A percentile compares a stretch with the other conserved stretches of the same genome.
These are phyloP conservation scores for Eucalyptus melliodora DNA, from an alignment of 345 rosid genomes.

Conservation along the genomic window DNA sequence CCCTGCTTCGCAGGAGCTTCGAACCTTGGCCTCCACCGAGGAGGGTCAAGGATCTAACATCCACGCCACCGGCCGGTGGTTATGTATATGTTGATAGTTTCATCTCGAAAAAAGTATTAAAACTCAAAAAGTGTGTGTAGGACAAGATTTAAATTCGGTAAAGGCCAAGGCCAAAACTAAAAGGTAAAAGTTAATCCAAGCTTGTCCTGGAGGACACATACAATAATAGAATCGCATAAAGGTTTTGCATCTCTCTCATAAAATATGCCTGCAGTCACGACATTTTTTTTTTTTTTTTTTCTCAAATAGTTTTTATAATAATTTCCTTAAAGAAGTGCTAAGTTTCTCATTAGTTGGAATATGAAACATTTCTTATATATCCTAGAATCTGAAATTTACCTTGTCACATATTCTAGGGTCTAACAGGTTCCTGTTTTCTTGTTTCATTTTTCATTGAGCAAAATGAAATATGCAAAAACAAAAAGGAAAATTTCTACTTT, in stretches of 20 bases:
- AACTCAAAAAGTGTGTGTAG: background rate
- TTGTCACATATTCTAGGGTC: fast-evolving
- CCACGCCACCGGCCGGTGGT: too few relatives aligned
- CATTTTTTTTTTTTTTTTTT: background rate
- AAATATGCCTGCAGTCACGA: fast-evolving
- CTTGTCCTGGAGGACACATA: background rate
- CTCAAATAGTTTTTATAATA: fast-evolving
- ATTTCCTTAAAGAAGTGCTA: background rate
- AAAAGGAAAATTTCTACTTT: background rate
- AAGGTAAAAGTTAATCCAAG: background rate
- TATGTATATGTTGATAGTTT: background rate
- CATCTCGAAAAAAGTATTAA: background rate
- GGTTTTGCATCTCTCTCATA: background rate
- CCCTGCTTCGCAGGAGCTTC: too few relatives aligned
- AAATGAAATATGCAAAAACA: background rate
- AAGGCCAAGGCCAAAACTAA: background rate
- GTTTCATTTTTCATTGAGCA: background rate
- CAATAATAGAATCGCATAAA: background rate
- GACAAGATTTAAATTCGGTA: background rate
- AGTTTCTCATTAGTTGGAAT: background rate
- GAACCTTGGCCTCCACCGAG: too few relatives aligned
- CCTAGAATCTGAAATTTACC: fast-evolving
- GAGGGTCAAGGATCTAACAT: too few relatives aligned
- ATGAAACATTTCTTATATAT: fast-evolving
- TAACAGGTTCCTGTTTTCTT: fast-evolving